Percentiles rank a stretch among this genome's conserved stretches.
Evolutionary conservation across 441 rosid species (phyloP).

Genomic region (Breynia disticha): DNA sequence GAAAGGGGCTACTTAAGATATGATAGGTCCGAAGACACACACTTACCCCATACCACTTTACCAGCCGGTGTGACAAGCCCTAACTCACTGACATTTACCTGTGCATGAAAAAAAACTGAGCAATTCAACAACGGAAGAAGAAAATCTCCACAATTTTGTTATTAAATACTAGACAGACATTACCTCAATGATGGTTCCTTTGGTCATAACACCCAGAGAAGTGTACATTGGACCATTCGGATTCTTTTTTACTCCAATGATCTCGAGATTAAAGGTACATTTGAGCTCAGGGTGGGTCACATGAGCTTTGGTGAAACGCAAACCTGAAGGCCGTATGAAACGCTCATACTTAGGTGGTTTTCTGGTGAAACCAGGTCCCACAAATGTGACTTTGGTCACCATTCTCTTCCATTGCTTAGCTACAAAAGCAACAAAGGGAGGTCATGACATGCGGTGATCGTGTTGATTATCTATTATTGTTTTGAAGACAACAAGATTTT

Average conservation of each 20-base stretch:
- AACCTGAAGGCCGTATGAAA: conserved; percentile 87
- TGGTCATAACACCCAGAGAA: conserved; percentile 87
- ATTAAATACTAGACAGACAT: not conserved
- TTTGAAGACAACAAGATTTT: too few species aligned
- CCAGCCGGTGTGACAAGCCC: conserved; percentile 94
- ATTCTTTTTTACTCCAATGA: conserved; percentile 84
- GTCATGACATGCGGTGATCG: not conserved
- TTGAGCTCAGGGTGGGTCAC: conserved; percentile 92
- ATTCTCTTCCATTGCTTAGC: conserved; percentile 93
- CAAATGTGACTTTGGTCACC: conserved; percentile 85
- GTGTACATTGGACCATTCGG: conserved; percentile 95
- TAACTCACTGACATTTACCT: conserved; percentile 93
- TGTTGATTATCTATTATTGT: too few species aligned
- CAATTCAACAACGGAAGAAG: not conserved
- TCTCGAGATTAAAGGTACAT: conserved; percentile 81
- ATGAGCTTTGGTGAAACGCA: conserved; percentile 81
- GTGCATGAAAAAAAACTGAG: conserved; percentile 9
- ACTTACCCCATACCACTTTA: conserved; percentile 92
- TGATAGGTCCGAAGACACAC: not conserved
- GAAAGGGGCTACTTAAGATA: too few species aligned
- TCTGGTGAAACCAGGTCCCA: conserved; percentile 84
- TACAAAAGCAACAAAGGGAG: conserved; percentile 18
- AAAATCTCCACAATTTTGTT: too few species aligned
- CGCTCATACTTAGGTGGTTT: conserved; percentile 98
- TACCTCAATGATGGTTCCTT: conserved; percentile 94